phyloP scores from a whole-genome alignment of 345 rosid species.

The Acer saccharum region DNA sequence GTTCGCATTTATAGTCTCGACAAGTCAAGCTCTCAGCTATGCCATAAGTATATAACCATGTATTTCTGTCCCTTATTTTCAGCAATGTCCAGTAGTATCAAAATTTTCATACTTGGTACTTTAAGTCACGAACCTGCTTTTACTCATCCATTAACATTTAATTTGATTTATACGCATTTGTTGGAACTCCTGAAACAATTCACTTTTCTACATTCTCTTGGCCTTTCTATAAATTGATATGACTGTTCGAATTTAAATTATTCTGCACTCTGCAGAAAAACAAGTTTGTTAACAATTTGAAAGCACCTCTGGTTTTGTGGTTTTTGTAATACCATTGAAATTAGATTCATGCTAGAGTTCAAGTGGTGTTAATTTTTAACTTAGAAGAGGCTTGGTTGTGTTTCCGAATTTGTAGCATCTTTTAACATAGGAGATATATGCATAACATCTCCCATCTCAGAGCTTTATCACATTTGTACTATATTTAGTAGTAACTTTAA shows the following conservation, averaged over 20 bases:
- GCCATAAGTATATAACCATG: not conserved
- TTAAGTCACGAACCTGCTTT: not conserved
- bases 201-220: not conserved
- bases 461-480: no score
- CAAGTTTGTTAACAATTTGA: no score
- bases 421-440: no score
- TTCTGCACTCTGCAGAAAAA: not conserved
- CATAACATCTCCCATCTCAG: no score
- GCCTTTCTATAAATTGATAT: not conserved
- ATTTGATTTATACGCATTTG: not conserved
- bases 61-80: constrained; percentile 11
- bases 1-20: not conserved
- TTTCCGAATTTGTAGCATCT: no score
- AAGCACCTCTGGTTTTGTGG: no score
- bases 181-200: not conserved
- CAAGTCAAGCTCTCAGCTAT: not conserved
- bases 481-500: no score
- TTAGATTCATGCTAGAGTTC: no score
- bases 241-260: not conserved
- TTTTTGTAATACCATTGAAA: no score
- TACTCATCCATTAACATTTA: not conserved
- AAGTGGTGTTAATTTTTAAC: no score
- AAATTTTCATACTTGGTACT: not conserved
- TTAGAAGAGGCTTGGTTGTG: no score
- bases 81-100: not conserved